These are phyloP conservation scores for Chalaropsis thielavioides DNA, from an alignment of 2,329 filamentous ascomycete species.

Conservation along the genomic window DNA sequence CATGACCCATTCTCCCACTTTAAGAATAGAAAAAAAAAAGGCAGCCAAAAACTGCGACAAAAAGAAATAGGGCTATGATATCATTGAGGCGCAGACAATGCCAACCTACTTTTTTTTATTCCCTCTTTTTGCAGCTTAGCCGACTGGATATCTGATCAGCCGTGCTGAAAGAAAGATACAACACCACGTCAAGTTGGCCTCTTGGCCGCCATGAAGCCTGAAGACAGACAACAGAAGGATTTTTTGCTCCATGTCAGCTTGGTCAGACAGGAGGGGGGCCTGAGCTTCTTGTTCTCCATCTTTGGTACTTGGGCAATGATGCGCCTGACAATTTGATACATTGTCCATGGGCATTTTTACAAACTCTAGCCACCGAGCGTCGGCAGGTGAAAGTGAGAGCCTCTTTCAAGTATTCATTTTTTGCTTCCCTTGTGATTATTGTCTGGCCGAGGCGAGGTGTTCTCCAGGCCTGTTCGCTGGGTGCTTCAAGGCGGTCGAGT, in stretches of 20 bases:
- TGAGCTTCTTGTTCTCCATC: not conserved
- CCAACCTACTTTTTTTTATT: not conserved
- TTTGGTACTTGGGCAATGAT: not conserved
- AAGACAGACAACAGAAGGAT: not conserved
- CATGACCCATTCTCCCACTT: not conserved
- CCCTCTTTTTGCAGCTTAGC: not conserved
- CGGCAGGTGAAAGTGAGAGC: not conserved
- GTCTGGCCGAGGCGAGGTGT: too few relatives aligned
- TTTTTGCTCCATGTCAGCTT: not conserved
- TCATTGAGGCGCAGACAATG: slow-evolving; percentile 2
- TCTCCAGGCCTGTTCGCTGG: too few relatives aligned
- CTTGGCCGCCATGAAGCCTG: too few relatives aligned
- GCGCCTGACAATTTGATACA: not conserved
- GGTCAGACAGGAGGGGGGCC: not conserved
- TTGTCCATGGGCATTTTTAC: not conserved
- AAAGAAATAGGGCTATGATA: not conserved
- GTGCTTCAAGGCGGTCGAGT: not conserved
- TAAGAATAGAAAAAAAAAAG: not conserved
- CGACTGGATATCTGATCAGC: not conserved
- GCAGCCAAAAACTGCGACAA: not conserved
- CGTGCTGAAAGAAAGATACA: not conserved
- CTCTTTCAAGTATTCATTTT: too few relatives aligned
- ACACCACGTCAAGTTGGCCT: not conserved
- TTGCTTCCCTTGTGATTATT: too few relatives aligned
- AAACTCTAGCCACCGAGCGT: not conserved